A percentile compares a stretch with the other conserved stretches of the same genome.
phyloP scores from a whole-genome alignment of 2,329 filamentous ascomycete species.

The Neofusicoccum sp. region DNA sequence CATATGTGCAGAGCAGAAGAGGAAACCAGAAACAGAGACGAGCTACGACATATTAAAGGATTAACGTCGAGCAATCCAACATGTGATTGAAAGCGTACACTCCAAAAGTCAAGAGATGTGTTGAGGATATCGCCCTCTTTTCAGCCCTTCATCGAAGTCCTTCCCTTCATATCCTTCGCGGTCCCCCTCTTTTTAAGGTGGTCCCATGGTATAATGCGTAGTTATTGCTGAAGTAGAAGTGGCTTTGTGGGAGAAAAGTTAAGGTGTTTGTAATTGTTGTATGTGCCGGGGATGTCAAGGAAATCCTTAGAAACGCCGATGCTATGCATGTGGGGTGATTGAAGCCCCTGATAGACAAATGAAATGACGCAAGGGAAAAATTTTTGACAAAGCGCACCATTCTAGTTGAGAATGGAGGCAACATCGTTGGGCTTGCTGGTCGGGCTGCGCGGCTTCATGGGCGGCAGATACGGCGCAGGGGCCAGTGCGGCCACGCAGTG shows the following conservation, averaged over 20 bases:
- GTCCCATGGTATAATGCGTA: conserved; percentile 17
- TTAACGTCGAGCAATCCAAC: background rate
- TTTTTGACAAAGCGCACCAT: background rate
- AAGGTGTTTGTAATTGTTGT: conserved; percentile 6
- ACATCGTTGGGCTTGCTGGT: conserved; percentile 18
- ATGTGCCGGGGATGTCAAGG: background rate
- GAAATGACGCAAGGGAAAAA: background rate
- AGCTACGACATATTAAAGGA: conserved; percentile 6
- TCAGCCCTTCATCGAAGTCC: background rate
- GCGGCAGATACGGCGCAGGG: conserved; percentile 25
- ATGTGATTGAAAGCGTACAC: conserved; percentile 2
- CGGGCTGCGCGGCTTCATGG: conserved; percentile 13
- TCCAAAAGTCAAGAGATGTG: background rate
- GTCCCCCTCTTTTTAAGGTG: background rate
- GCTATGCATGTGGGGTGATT: conserved; percentile 17
- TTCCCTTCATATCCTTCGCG: background rate
- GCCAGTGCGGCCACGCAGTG: conserved; percentile 12
- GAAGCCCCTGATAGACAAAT: background rate
- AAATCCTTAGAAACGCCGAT: conserved; percentile 10
- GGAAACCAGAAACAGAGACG: conserved; percentile 3
- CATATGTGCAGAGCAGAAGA: conserved; percentile 1
- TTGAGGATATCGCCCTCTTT: background rate
- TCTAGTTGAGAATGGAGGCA: conserved; percentile 16
- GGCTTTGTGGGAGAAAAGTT: background rate
- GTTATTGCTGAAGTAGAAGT: conserved; percentile 2